Percentiles rank a stretch among this genome's conserved stretches.
These are phyloP conservation scores for Quercus mongolica DNA, from an alignment of 306 rosid genomes.

Conservation along the genomic window DNA sequence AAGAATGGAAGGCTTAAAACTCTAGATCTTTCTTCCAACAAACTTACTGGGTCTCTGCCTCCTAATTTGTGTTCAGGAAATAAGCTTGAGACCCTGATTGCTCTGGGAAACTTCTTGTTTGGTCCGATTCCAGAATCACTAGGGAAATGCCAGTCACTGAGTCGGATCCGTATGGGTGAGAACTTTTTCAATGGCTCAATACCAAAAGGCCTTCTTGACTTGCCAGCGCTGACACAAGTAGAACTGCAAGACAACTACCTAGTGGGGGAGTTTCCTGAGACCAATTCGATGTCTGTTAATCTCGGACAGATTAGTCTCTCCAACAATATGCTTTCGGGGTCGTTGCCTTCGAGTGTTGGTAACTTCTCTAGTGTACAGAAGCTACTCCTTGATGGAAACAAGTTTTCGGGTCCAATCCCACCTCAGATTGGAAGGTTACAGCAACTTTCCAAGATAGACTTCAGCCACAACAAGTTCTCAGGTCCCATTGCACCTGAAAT, in stretches of 20 bases:
- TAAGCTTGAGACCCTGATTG: slow-evolving; percentile 66
- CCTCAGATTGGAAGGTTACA: slow-evolving; percentile 76
- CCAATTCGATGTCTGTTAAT: slow-evolving; percentile 37
- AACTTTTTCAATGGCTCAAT: slow-evolving; percentile 87
- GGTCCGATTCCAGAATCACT: slow-evolving; percentile 91
- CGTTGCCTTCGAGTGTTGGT: slow-evolving; percentile 72
- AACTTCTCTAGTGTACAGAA: slow-evolving; percentile 89
- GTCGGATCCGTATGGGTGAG: slow-evolving; percentile 85
- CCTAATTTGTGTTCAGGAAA: slow-evolving; percentile 75
- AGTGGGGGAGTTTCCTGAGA: slow-evolving; percentile 61
- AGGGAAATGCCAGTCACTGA: slow-evolving; percentile 60
- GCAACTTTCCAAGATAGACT: slow-evolving; percentile 84
- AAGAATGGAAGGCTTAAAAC: slow-evolving; percentile 65
- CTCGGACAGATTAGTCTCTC: slow-evolving; percentile 92
- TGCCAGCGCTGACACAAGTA: slow-evolving; percentile 72
- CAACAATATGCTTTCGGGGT: slow-evolving; percentile 67
- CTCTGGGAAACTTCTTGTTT: slow-evolving; percentile 67
- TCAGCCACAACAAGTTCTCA: slow-evolving; percentile 73
- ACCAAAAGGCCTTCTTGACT: slow-evolving; percentile 73
- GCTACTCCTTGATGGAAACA: slow-evolving; percentile 85
- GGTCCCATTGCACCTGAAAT: slow-evolving; percentile 65
- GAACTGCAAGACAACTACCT: slow-evolving; percentile 77
- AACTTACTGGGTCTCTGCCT: slow-evolving; percentile 78
- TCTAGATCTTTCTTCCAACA: slow-evolving; percentile 82
- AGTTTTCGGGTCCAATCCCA: slow-evolving; percentile 71